These are phyloP conservation scores for Chalciporus sphaerocephalus DNA, from an alignment of 768 basidiomycete genomes.

Conservation along the genomic window DNA sequence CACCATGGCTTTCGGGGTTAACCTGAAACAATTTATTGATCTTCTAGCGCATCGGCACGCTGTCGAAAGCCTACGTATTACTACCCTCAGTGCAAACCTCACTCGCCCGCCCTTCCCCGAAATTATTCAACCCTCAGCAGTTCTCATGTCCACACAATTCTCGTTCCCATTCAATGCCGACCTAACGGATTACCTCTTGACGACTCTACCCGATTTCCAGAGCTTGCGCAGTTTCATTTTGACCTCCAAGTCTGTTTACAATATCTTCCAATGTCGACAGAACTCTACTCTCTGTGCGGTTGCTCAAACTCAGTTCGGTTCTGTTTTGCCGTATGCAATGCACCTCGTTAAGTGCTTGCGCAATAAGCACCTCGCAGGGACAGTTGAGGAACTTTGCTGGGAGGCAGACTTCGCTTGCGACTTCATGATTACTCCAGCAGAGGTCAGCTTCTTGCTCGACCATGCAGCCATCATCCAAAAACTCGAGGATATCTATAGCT, in stretches of 20 bases:
- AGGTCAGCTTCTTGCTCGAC: slow-evolving; percentile 21
- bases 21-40: no score
- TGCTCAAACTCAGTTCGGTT: slow-evolving; percentile 28
- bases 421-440: slow-evolving; percentile 12
- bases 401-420: slow-evolving; percentile 3
- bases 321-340: slow-evolving; percentile 31
- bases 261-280: slow-evolving; percentile 27
- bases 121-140: no score
- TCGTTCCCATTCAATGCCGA: slow-evolving; percentile 22
- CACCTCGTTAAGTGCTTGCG: slow-evolving; percentile 18
- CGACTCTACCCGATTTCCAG: slow-evolving; percentile 25
- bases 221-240: slow-evolving; percentile 24
- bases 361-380: not conserved
- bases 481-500: slow-evolving; percentile 40
- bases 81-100: no score
- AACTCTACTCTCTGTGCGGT: slow-evolving; percentile 30
- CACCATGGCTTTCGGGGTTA: no score
- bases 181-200: slow-evolving; percentile 30
- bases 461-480: slow-evolving; percentile 23
- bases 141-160: slow-evolving; percentile 1
- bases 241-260: slow-evolving; percentile 31
- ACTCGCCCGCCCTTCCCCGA: no score
- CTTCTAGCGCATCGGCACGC: no score
- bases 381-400: slow-evolving; percentile 8
- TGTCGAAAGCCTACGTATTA: no score